Percentiles rank a stretch among this genome's conserved stretches.
Evolutionary conservation across 352 stramenopile species (phyloP).

Genomic region (Labyrinthula sp.): DNA sequence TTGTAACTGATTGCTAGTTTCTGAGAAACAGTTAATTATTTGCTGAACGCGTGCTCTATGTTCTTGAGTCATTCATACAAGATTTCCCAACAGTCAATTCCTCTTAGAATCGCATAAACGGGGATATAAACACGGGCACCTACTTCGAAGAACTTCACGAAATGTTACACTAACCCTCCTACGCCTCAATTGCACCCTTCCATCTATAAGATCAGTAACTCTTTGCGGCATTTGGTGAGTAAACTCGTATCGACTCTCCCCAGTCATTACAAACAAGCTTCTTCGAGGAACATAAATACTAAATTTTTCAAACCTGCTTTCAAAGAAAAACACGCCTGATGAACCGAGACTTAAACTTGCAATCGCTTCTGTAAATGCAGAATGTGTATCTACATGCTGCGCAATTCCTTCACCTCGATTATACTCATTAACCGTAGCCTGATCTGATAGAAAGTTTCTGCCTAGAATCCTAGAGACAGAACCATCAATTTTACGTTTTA

Average conservation of each 20-base stretch:
- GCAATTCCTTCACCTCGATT: constrained; percentile 57
- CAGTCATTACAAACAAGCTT: constrained; percentile 55
- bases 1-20: too few relatives aligned
- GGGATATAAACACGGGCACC: too few relatives aligned
- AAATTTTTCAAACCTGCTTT: neutral
- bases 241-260: constrained; percentile 55
- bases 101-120: too few relatives aligned
- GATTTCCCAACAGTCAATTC: too few relatives aligned
- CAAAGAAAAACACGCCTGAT: constrained; percentile 24
- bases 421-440: constrained; percentile 53
- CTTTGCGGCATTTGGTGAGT: constrained; percentile 57
- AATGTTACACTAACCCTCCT: constrained; percentile 59
- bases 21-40: too few relatives aligned
- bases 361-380: constrained; percentile 51
- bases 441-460: constrained; percentile 21
- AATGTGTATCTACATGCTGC: constrained; percentile 60
- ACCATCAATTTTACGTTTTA: constrained; percentile 54
- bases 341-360: constrained; percentile 40
- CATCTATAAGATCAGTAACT: constrained; percentile 57
- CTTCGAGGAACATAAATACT: constrained; percentile 42
- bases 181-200: constrained; percentile 41
- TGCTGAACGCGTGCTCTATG: too few relatives aligned
- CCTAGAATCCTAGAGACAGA: constrained; percentile 3
- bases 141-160: too few relatives aligned
- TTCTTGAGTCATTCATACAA: too few relatives aligned